Base-by-base conservation (phyloP, 2,329 filamentous ascomycete species). In the Teratosphaeria pseudoeucalypti region DNA sequence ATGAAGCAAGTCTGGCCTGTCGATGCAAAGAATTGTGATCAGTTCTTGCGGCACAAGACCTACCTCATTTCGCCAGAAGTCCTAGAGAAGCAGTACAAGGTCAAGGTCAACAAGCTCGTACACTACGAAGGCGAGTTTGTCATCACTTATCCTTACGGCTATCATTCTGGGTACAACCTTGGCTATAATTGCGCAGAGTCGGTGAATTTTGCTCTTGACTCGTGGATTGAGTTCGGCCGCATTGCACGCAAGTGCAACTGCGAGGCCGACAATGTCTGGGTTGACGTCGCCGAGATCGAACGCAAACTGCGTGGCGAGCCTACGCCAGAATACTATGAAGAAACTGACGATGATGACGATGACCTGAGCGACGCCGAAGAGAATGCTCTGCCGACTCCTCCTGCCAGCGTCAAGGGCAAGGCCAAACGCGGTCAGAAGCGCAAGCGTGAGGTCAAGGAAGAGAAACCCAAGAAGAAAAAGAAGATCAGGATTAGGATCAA, bases 141-240 rank as follows among this genome's bases (percentile, higher is more conserved):
- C 62, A 95, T 99, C 64, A 99, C 94, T 0, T 99, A 96, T 71
- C 94, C 94, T 0, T 99, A 97, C 69, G 94, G 94, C 26, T 99
- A 99, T 72, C 94, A 99, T 71, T 99, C 94, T 5, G 94, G 94
- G 4, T 99, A 95, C 74, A 99, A 99, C 68, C 79, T 99, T 43
- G 94, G 95, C 16, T 99, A 99, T 78, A 99, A 99, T 72, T 99
- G 94, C 74, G 94, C 94, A 32, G 94, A 99, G 72, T 96, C 94
- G 7, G 94, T 99, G 76, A 99, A 99, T 72, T 99, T 99, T 73
- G 94, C 92, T 5, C 86, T 95, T 9, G 92, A 96, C 66, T 88
- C 90, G 34, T 99, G 94, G 94, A 77, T 99, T 54, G 88, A 95
- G 56, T 96, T 94, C 79, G 94, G 92, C 26, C 90, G 91, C 68